Evolutionary conservation across 305 asterid genomes (phyloP).

Genomic region (Fraxinus albicans): DNA sequence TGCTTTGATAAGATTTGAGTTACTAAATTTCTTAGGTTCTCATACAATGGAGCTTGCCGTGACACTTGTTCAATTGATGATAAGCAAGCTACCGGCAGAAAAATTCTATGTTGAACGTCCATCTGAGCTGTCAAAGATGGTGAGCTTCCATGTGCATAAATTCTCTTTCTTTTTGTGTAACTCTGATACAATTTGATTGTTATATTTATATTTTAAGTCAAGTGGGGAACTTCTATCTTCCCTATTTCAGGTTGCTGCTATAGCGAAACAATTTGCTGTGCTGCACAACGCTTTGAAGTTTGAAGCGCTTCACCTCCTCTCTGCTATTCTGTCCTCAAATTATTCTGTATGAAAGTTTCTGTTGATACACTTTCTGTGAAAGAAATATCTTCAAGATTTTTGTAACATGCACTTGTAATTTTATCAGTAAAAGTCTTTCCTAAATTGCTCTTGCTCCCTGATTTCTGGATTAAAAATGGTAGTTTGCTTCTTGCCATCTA

Average conservation of each 20-base stretch:
- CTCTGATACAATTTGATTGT: background rate
- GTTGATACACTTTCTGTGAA: conserved; percentile 5
- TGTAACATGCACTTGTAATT: background rate
- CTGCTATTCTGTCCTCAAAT: conserved; percentile 59
- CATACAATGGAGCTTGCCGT: conserved; percentile 59
- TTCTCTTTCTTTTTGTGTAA: conserved; percentile 6
- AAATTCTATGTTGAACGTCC: conserved; percentile 44
- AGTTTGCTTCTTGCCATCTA: background rate
- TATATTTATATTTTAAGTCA: conserved; percentile 6
- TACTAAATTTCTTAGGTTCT: conserved; percentile 51
- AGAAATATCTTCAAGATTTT: conserved; percentile 2
- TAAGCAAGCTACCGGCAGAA: conserved; percentile 67
- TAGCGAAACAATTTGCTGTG: conserved; percentile 74
- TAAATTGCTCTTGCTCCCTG: background rate
- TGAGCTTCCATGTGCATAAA: conserved; percentile 30
- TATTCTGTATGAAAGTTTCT: conserved; percentile 53
- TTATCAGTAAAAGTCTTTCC: background rate
- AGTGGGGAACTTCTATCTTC: conserved; percentile 21
- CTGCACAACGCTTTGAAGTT: conserved; percentile 79
- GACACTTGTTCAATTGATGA: conserved; percentile 63
- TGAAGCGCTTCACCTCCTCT: conserved; percentile 81
- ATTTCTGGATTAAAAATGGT: background rate
- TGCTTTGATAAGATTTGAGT: conserved; percentile 11
- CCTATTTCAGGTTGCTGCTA: conserved; percentile 67
- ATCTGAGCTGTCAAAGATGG: conserved; percentile 68